Conservation (phyloP, 805 yeast species). For the Isabelozyma pseudorhagii region DNA sequence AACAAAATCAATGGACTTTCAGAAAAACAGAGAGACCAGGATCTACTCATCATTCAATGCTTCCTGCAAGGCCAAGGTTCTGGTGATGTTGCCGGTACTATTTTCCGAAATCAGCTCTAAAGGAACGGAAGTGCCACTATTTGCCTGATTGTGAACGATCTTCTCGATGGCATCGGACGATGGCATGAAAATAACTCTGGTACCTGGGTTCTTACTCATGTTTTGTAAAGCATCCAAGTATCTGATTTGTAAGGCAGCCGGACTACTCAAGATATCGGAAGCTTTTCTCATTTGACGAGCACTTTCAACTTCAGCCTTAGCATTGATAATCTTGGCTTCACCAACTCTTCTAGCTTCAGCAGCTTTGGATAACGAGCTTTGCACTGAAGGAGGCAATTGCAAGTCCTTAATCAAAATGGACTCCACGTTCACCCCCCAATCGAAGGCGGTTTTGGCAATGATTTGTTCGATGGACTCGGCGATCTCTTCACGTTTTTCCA, state of each 20-base stretch:
- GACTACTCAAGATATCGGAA: constrained; percentile 69
- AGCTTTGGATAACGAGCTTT: constrained; percentile 64
- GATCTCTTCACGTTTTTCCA: constrained; percentile 69
- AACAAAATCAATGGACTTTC: not conserved
- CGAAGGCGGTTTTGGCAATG: constrained; percentile 57
- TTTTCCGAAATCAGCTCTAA: constrained; percentile 1
- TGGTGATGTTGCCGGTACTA: constrained; percentile 7
- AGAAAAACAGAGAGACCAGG: not conserved
- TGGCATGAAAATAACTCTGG: constrained; percentile 78
- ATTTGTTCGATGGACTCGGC: constrained; percentile 62
- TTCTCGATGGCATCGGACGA: constrained; percentile 41
- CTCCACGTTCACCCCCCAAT: constrained; percentile 72
- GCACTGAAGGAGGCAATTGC: constrained; percentile 50
- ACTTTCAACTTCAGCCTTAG: constrained; percentile 72
- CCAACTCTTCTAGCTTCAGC: constrained; percentile 76
- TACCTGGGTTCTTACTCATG: constrained; percentile 59
- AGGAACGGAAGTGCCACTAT: not conserved
- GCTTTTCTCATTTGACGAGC: constrained; percentile 78
- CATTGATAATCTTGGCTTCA: constrained; percentile 71
- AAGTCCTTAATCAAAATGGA: constrained; percentile 67
- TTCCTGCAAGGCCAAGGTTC: constrained; percentile 32
- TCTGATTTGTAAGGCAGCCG: constrained; percentile 76
- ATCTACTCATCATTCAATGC: constrained; percentile 13
- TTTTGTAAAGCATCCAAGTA: constrained; percentile 76
- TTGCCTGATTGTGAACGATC: constrained; percentile 10